phyloP scores from a whole-genome alignment of 1,284 basidiomycete genomes.

The Peniophora sp. region DNA sequence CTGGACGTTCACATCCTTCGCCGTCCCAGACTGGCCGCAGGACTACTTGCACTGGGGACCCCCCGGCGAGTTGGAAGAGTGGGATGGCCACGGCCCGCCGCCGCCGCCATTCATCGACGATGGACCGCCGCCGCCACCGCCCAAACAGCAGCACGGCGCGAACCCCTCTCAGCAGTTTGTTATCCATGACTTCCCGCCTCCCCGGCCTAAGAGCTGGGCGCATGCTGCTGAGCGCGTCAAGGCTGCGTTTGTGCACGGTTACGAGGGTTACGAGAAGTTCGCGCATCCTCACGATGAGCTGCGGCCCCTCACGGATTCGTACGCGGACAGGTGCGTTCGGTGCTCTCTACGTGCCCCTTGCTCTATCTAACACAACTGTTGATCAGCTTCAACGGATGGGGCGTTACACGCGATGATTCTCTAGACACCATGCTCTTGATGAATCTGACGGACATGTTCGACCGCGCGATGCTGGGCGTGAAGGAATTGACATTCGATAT shows the following conservation, averaged over 20 bases:
- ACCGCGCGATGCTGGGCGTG: conserved; percentile 58
- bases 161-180: conserved; percentile 15
- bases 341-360: background rate
- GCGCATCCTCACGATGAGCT: conserved; percentile 59
- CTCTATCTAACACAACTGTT: background rate
- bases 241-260: conserved; percentile 56
- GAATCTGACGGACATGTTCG: conserved; percentile 66
- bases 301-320: conserved; percentile 37
- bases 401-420: conserved; percentile 69
- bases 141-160: conserved; percentile 15
- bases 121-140: conserved; percentile 8
- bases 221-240: conserved; percentile 43
- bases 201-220: conserved; percentile 33
- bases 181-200: conserved; percentile 14
- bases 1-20: conserved; percentile 2
- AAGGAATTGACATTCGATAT: conserved; percentile 44
- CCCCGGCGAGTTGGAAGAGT: background rate
- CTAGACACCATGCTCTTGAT: conserved; percentile 82
- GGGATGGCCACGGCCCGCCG: conserved; percentile 2
- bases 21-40: background rate
- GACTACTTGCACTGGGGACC: background rate
- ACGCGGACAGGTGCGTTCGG: conserved; percentile 42
- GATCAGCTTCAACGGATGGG: conserved; percentile 68
- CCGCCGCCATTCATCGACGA: conserved; percentile 14
- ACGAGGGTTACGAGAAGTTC: conserved; percentile 48